A percentile compares a stretch with the other conserved stretches of the same genome.
Evolutionary conservation across 139 green algal genomes (phyloP).

Genomic region (Auxenochlorella protothecoides): DNA sequence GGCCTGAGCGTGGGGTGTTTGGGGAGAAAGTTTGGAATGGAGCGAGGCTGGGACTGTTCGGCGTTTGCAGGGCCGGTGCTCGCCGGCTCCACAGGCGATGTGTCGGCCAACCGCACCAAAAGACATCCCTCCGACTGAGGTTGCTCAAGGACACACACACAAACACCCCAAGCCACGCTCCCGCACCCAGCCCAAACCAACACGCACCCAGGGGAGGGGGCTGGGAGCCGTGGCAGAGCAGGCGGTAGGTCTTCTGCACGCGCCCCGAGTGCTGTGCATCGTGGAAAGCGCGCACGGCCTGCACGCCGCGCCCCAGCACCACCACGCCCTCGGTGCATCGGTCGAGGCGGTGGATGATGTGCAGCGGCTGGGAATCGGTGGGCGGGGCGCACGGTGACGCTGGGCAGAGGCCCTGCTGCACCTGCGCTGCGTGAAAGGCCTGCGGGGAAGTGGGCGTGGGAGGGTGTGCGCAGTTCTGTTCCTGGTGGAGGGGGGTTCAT

Average conservation of each 20-base stretch:
- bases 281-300: not conserved
- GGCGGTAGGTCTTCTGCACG: conserved; percentile 32
- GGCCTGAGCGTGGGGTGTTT: not conserved
- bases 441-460: not conserved
- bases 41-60: no score
- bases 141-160: no score
- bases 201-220: conserved; percentile 6
- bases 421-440: not conserved
- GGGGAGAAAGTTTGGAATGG: no score
- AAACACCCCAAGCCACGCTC: no score
- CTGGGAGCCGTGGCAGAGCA: conserved; percentile 5
- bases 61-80: no score
- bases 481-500: not conserved
- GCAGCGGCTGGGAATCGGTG: conserved; percentile 16
- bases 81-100: no score
- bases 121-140: no score
- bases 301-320: conserved; percentile 34
- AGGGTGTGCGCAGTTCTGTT: not conserved
- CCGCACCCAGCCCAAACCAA: no score
- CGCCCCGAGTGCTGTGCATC: not conserved
- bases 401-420: not conserved
- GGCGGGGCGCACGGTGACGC: conserved; percentile 11
- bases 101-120: no score
- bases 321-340: conserved; percentile 63
- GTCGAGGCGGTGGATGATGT: conserved; percentile 56